These are phyloP conservation scores for Falciphora oryzae DNA, from an alignment of 2,329 filamentous ascomycete species.

Conservation along the genomic window DNA sequence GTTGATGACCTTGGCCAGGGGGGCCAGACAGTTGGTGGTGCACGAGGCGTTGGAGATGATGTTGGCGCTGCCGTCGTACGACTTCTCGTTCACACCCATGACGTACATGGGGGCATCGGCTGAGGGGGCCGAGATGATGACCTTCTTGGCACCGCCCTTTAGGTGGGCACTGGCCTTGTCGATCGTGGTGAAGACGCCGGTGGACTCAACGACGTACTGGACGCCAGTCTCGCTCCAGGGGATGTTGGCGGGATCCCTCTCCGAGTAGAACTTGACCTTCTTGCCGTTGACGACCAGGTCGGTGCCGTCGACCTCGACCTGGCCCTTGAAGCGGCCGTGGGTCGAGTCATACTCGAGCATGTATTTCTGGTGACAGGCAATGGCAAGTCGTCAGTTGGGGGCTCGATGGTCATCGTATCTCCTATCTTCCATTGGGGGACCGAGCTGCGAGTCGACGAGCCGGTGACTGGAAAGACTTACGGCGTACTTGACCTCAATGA, in stretches of 20 bases:
- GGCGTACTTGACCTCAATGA: constrained; percentile 97
- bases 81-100: constrained; percentile 96
- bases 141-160: constrained; percentile 97
- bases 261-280: constrained; percentile 88
- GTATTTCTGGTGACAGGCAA: constrained; percentile 62
- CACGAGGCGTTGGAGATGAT: constrained; percentile 99
- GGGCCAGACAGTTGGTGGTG: constrained; percentile 99
- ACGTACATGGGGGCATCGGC: constrained; percentile 99
- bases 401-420: background rate
- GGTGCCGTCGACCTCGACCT: constrained; percentile 64
- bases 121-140: constrained; percentile 86
- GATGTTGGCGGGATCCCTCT: constrained; percentile 85
- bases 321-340: constrained; percentile 95
- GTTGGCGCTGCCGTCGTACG: constrained; percentile 83
- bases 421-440: constrained; percentile 4
- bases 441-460: constrained; percentile 9
- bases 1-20: constrained; percentile 98
- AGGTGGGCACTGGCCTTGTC: constrained; percentile 94
- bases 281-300: constrained; percentile 89
- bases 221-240: constrained; percentile 85
- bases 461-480: constrained; percentile 52
- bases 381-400: constrained; percentile 3
- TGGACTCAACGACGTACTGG: constrained; percentile 95
- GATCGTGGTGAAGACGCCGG: constrained; percentile 97
- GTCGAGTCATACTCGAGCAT: constrained; percentile 99